Conservation (phyloP, 352 stramenopile species). For the Pythium rishiriense region DNA sequence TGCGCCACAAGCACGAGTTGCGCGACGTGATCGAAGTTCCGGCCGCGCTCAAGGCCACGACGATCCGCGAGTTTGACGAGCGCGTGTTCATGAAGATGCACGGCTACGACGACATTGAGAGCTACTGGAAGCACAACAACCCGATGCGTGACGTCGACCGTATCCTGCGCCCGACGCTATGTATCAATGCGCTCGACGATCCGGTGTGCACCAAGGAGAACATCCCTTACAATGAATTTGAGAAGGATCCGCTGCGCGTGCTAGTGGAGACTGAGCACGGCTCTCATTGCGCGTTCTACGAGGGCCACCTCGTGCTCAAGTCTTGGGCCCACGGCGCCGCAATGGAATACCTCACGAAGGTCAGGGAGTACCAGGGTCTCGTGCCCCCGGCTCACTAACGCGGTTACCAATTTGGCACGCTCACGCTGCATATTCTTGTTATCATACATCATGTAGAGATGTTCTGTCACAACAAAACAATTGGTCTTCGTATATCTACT, state of each 20-base stretch:
- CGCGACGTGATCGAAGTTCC: constrained; percentile 48
- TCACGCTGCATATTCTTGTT: too few species aligned
- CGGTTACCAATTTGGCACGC: too few species aligned
- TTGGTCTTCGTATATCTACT: neutral
- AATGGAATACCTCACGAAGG: constrained; percentile 32
- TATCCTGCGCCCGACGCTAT: constrained; percentile 59
- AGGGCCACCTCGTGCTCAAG: constrained; percentile 59
- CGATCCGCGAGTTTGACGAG: constrained; percentile 70
- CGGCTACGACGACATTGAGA: constrained; percentile 60
- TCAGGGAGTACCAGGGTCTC: constrained; percentile 13
- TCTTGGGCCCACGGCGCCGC: constrained; percentile 61
- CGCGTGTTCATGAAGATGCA: constrained; percentile 84
- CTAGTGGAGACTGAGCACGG: constrained; percentile 57
- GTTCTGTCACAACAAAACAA: neutral
- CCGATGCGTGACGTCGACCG: constrained; percentile 65
- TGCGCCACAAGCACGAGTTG: constrained; percentile 49
- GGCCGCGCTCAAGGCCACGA: constrained; percentile 46
- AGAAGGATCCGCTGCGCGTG: constrained; percentile 49
- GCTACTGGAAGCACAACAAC: constrained; percentile 77
- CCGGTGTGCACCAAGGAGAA: constrained; percentile 75
- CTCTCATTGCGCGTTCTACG: constrained; percentile 81
- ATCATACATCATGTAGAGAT: neutral
- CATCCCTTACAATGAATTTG: constrained; percentile 63
- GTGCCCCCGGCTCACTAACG: neutral
- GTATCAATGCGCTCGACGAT: constrained; percentile 78